Base-by-base conservation (phyloP, 2,329 filamentous ascomycete species). In the Fonsecaea pedrosoi region DNA sequence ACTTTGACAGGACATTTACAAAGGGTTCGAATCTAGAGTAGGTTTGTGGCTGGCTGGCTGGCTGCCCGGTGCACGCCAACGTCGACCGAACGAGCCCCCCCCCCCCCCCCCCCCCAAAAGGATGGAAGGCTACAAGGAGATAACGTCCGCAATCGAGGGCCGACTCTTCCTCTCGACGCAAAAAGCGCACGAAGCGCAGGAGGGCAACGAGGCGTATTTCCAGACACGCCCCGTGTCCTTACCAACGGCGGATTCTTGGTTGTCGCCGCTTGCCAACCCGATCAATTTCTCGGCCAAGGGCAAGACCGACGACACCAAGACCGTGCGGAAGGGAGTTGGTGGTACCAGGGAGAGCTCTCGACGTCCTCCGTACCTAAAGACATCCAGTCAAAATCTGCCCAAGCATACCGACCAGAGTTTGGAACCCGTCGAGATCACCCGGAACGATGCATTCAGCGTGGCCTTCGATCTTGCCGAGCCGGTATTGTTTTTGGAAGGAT, bases 71-170 rank as follows among this genome's bases (percentile, higher is more conserved):
- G 40, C 15, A 45, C 15, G 40, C n/a, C n/a, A 45, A 18, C 40
- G 40, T n/a, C 12, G 38, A 42, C 12, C n/a, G 6, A 45, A 18
- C 40, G n/a, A 2, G 15, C 40, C n/a, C 7, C 18, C 40, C 21
- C 21, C 7, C 18, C 40, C 21, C 21, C 7, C 18, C 40, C 21
- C 7, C 18, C 40, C n/a, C n/a, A n/a, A n/a, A 4, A 9, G 1
- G 34, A 62, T 62, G 60, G 60, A 54, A 56, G 60, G 53, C 2
- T 62, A 55, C 35, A 62, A 62, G 35, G 60, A 62, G 25, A 54
- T 62, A 10, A 62, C 60, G 42, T 62, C 60, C 2, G 60, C 60
- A 6, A 55, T 62, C 35, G 60, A 62, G 25, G 60, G 60, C 10
- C 60, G 60, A 35, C 60, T 62, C 37, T 62, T 55, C 18, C 32